These are phyloP conservation scores for Endoconidiophora laricicola DNA, from an alignment of 2,329 filamentous ascomycete species.

Conservation along the genomic window DNA sequence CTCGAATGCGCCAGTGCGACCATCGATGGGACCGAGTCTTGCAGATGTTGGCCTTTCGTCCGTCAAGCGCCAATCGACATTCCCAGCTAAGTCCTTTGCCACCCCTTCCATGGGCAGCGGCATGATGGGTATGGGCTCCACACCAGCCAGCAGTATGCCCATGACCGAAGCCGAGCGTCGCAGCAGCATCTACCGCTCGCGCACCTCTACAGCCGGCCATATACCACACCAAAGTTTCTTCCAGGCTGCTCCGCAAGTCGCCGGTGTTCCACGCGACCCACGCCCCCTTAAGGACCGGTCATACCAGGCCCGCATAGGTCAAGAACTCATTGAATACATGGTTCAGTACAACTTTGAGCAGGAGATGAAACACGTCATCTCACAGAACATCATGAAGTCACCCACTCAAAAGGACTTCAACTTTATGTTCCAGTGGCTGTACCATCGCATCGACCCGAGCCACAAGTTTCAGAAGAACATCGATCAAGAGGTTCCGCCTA, in stretches of 20 bases:
- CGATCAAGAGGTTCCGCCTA: conserved; percentile 82
- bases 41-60: conserved; percentile 68
- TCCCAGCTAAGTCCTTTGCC: conserved; percentile 51
- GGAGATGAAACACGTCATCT: conserved; percentile 91
- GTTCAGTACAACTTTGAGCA: conserved; percentile 90
- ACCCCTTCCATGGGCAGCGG: conserved; percentile 35
- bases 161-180: conserved; percentile 41
- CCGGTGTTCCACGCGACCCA: conserved; percentile 72
- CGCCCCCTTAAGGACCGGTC: conserved; percentile 67
- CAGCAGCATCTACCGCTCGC: conserved; percentile 65
- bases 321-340: conserved; percentile 83
- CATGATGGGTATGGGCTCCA: conserved; percentile 14
- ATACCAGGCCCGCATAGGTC: conserved; percentile 67
- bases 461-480: conserved; percentile 90
- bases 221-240: conserved; percentile 84
- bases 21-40: conserved; percentile 67
- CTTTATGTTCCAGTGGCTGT: conserved; percentile 94
- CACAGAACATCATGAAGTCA: conserved; percentile 76
- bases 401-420: conserved; percentile 98
- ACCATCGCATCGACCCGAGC: conserved; percentile 84
- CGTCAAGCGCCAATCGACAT: conserved; percentile 66
- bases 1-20: conserved; percentile 69
- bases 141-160: conserved; percentile 11
- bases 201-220: conserved; percentile 52
- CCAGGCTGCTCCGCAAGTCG: conserved; percentile 64